phyloP scores from a whole-genome alignment of 1,284 basidiomycete species.

The Rhodotorula sp. region DNA sequence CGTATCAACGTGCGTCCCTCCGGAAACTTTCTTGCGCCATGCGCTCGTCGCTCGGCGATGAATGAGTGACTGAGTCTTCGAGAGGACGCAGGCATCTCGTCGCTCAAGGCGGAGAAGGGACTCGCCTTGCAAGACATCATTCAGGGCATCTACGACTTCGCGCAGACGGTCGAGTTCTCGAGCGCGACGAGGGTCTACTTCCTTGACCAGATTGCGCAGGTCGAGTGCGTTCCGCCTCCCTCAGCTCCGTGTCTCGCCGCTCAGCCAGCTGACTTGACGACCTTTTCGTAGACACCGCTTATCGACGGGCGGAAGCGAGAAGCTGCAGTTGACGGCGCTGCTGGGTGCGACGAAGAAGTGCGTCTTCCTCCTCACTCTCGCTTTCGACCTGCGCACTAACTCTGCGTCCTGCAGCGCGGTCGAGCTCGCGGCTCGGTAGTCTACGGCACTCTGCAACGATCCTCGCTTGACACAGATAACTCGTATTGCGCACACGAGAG shows the following conservation, averaged over 20 bases:
- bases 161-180: slow-evolving; percentile 82
- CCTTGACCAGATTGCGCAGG: slow-evolving; percentile 82
- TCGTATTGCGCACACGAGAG: not conserved
- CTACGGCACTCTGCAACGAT: not conserved
- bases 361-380: not conserved
- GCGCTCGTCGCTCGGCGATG: too few species aligned
- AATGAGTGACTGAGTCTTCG: not conserved
- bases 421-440: slow-evolving; percentile 12
- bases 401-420: slow-evolving; percentile 9
- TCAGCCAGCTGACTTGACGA: slow-evolving; percentile 1
- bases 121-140: slow-evolving; percentile 93
- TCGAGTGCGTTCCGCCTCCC: slow-evolving; percentile 66
- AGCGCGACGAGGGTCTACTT: slow-evolving; percentile 83
- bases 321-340: slow-evolving; percentile 88
- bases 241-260: not conserved
- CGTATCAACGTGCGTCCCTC: slow-evolving; percentile 71
- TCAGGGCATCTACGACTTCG: slow-evolving; percentile 86
- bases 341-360: slow-evolving; percentile 79
- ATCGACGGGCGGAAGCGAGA: slow-evolving; percentile 89
- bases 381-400: not conserved
- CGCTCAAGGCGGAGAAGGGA: slow-evolving; percentile 85
- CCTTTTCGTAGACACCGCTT: slow-evolving; percentile 70
- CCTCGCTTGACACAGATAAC: not conserved
- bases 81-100: slow-evolving; percentile 66
- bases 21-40: too few species aligned